These are phyloP conservation scores for Alisma plantagoaquatica DNA, from an alignment of 106 monocot species.

Conservation along the genomic window DNA sequence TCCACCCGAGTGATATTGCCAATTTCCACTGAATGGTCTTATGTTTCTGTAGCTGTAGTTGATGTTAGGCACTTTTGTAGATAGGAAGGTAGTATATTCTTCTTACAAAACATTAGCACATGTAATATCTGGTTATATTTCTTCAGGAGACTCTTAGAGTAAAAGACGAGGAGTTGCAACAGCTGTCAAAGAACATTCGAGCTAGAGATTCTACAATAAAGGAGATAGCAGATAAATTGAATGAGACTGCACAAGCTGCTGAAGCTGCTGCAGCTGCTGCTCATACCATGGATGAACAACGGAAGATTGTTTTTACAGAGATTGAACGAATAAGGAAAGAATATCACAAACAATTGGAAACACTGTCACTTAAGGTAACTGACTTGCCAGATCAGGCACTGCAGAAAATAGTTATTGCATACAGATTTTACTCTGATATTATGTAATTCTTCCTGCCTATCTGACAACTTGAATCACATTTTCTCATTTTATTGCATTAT, in stretches of 20 bases:
- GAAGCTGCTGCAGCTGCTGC: slow-evolving; percentile 92
- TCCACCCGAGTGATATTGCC: too few species aligned
- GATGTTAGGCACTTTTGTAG: too few species aligned
- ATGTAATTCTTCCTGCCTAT: too few species aligned
- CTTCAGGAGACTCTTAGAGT: slow-evolving; percentile 81
- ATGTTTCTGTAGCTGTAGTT: too few species aligned
- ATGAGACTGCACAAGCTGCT: slow-evolving; percentile 87
- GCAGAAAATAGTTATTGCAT: too few species aligned
- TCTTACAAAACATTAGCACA: too few species aligned
- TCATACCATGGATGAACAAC: slow-evolving; percentile 79
- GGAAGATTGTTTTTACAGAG: slow-evolving; percentile 54
- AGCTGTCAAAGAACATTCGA: slow-evolving; percentile 62
- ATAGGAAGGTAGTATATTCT: too few species aligned
- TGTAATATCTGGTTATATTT: slow-evolving; percentile 3
- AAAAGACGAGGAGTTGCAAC: slow-evolving; percentile 93
- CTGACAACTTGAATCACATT: too few species aligned
- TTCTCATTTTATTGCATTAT: too few species aligned
- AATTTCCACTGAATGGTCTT: too few species aligned
- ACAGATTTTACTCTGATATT: too few species aligned
- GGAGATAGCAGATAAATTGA: slow-evolving; percentile 80
- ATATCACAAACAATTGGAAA: slow-evolving; percentile 33
- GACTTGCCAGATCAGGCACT: too few species aligned
- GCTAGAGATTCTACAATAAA: slow-evolving; percentile 74
- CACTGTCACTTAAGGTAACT: slow-evolving; percentile 53
- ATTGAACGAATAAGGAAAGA: slow-evolving; percentile 65